These are phyloP conservation scores for Plenodomus lindquistii DNA, from an alignment of 2,329 filamentous ascomycete genomes.

Conservation along the genomic window DNA sequence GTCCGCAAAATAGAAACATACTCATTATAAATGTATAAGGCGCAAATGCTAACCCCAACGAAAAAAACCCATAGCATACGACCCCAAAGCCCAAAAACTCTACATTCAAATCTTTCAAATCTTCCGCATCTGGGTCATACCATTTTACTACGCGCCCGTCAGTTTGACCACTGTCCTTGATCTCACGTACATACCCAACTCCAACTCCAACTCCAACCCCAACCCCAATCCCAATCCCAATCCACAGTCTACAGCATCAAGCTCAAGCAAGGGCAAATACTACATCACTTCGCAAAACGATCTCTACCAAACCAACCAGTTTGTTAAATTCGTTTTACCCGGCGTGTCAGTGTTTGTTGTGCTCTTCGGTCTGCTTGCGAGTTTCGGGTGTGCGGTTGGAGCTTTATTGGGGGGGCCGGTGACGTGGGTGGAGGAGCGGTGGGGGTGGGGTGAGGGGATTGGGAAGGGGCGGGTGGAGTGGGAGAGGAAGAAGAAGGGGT, in stretches of 20 bases:
- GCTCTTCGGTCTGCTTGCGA: slow-evolving; percentile 67
- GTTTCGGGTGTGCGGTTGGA: slow-evolving; percentile 66
- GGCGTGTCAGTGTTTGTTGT: slow-evolving; percentile 62
- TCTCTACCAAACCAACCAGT: slow-evolving; percentile 77
- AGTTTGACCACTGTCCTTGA: slow-evolving; percentile 69
- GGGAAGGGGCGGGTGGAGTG: slow-evolving; percentile 11
- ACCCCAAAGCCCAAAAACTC: slow-evolving; percentile 66
- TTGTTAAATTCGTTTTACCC: slow-evolving; percentile 69
- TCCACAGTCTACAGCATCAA: slow-evolving; percentile 40
- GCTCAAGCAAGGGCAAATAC: slow-evolving; percentile 57
- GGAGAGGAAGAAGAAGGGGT: slow-evolving; percentile 6
- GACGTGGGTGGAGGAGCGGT: slow-evolving; percentile 29
- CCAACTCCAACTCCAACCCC: neutral
- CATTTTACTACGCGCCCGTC: slow-evolving; percentile 71
- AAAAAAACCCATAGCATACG: slow-evolving; percentile 62
- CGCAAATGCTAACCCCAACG: too few species aligned
- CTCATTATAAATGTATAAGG: neutral
- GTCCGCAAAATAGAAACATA: too few species aligned
- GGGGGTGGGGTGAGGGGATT: slow-evolving; percentile 15
- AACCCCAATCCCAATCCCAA: too few species aligned
- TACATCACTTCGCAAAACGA: slow-evolving; percentile 79
- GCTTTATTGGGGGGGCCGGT: slow-evolving; percentile 57
- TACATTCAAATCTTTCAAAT: slow-evolving; percentile 75
- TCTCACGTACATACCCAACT: slow-evolving; percentile 47
- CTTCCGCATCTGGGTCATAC: slow-evolving; percentile 77